Evolutionary conservation across 208 protist genomes (phyloP).

Genomic region (Borovskyia barvae): DNA sequence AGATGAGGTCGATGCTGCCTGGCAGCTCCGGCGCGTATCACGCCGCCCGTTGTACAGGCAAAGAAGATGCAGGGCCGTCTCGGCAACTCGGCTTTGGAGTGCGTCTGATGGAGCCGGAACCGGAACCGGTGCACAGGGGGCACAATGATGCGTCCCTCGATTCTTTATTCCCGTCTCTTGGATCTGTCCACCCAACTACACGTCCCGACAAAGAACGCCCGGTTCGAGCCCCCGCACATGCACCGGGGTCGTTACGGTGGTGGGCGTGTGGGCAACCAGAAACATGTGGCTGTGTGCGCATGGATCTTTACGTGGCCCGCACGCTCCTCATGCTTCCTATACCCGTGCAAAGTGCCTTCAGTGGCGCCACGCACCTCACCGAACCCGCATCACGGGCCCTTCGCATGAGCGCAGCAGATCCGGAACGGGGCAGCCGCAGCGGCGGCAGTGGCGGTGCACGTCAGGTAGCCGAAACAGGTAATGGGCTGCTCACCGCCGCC

Average conservation of each 20-base stretch:
- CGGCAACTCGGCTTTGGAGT: slow-evolving; percentile 10
- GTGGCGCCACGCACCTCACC: background rate
- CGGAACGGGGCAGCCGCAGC: background rate
- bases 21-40: background rate
- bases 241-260: background rate
- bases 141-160: too few species aligned
- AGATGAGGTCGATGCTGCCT: background rate
- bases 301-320: slow-evolving; percentile 20
- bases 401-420: too few species aligned
- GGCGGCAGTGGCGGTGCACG: background rate
- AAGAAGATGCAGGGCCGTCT: too few species aligned
- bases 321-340: slow-evolving; percentile 31
- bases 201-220: background rate
- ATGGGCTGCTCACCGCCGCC: background rate
- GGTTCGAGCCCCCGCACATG: background rate
- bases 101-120: background rate
- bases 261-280: slow-evolving; percentile 14
- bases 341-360: slow-evolving; percentile 9
- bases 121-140: too few species aligned
- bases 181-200: too few species aligned
- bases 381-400: background rate
- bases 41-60: too few species aligned
- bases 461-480: background rate
- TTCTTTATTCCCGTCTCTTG: too few species aligned
- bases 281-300: slow-evolving; percentile 9